Base-by-base conservation (phyloP, 208 protist species). In the Herpetomonas tarakana region DNA sequence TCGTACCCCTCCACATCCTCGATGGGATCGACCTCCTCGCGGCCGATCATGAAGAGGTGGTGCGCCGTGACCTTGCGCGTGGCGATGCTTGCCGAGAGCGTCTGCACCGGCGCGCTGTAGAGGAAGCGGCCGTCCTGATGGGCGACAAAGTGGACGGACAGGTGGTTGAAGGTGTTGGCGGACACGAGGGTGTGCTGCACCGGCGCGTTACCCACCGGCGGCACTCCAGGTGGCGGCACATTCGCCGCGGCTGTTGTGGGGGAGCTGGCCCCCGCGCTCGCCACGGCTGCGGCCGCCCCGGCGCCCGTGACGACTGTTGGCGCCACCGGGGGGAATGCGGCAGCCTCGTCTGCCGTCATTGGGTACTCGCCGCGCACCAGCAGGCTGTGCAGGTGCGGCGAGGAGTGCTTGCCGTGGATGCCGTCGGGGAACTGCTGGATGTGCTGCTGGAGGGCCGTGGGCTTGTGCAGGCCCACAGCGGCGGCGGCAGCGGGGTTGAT, bases 11-110 rank as follows among this genome's bases (percentile, higher is more conserved):
- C 28, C 27, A 46, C 45, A 47, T 53, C 47, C 18, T 9, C 9
- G 19, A 39, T 21, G 44, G 51, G 64, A 21, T 75, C 54, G 25
- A 69, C 68, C 53, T 87, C 79, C 57, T 81, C 73, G 11, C 68
- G 51, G 30, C 69, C 68, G 14, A 88, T 47, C 46, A 91, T 64
- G 55, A 92, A 84, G 21, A 84, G 62, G 54, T 67, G 68, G 16
- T 91, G 81, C 19, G 83, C 82, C 7, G 88, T 94, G 30, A 94
- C 71, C 65, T 86, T 91, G 30, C 81, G 78, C 24, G 81, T 83
- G 0, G 66, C 62, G 28, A 88, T 79, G 28, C 82, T 83, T 29
- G 76, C 76, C 2, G 71, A 78, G 35, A 91, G 55, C 30, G 80
- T 91, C 59, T 88, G 84, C 62, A 91, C 27, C 11, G 88, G 82